phyloP scores from a whole-genome alignment of 179 eudicot species.

The Patellifolia procumbens region DNA sequence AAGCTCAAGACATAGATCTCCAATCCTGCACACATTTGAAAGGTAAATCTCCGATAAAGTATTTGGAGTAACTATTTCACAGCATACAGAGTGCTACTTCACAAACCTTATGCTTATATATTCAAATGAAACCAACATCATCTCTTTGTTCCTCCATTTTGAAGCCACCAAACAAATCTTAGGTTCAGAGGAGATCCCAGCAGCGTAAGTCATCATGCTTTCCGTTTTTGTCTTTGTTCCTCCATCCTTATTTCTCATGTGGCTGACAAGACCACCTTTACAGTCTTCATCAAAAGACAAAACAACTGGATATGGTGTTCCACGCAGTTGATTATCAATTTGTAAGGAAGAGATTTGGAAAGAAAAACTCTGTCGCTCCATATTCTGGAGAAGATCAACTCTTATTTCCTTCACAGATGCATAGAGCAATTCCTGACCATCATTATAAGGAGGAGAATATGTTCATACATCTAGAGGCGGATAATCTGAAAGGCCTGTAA shows the following conservation, averaged over 20 bases:
- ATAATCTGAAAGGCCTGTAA: too few relatives aligned
- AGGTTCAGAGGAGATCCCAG: constrained; percentile 55
- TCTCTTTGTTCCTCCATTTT: constrained; percentile 83
- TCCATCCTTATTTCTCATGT: constrained; percentile 53
- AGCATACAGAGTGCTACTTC: constrained; percentile 6
- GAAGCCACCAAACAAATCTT: constrained; percentile 63
- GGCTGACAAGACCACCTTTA: constrained; percentile 41
- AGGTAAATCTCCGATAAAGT: constrained; percentile 4
- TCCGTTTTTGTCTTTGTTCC: constrained; percentile 42
- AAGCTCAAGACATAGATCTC: constrained; percentile 82
- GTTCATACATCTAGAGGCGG: neutral
- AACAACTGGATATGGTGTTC: constrained; percentile 82
- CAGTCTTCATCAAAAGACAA: constrained; percentile 69
- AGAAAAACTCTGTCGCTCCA: constrained; percentile 71
- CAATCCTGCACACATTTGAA: constrained; percentile 57
- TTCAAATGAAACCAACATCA: constrained; percentile 70
- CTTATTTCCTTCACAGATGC: constrained; percentile 64
- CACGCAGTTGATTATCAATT: constrained; percentile 83
- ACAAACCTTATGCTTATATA: constrained; percentile 71
- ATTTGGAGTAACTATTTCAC: neutral
- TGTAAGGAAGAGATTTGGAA: constrained; percentile 70
- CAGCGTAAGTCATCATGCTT: constrained; percentile 38
- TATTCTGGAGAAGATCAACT: constrained; percentile 64
- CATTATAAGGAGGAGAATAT: neutral
- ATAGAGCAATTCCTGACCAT: constrained; percentile 76